Evolutionary conservation across 139 green algal species (phyloP).

Genomic region (Chlorella sp.): DNA sequence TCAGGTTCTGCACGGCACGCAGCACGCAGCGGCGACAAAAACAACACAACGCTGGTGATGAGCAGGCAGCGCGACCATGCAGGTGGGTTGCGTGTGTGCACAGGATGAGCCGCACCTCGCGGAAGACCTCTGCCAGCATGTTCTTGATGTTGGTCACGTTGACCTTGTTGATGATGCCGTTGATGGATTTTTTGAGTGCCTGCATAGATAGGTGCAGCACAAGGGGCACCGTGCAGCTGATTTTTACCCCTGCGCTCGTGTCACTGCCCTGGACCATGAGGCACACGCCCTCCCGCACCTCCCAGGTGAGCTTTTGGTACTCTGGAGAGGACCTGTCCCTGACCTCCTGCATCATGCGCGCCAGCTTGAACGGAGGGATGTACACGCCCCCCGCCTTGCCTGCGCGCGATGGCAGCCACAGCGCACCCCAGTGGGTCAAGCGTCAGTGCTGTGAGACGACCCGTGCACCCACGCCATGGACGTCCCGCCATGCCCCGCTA

Average conservation of each 20-base stretch:
- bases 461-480: no score
- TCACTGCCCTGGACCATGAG: neutral
- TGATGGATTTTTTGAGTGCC: conserved; percentile 75
- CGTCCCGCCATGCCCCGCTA: no score
- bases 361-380: conserved; percentile 96
- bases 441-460: no score
- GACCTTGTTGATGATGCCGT: conserved; percentile 98
- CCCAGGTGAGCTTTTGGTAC: conserved; percentile 92
- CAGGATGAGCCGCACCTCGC: conserved; percentile 72
- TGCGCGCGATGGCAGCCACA: no score
- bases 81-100: no score
- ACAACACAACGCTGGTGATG: no score
- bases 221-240: neutral
- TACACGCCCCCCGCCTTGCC: conserved; percentile 86
- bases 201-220: neutral
- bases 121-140: conserved; percentile 91
- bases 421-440: no score
- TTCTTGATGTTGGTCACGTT: conserved; percentile 91
- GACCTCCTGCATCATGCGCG: conserved; percentile 82
- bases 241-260: neutral
- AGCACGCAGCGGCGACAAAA: conserved; percentile 26
- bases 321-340: conserved; percentile 51
- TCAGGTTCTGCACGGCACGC: conserved; percentile 70
- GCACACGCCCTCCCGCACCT: conserved; percentile 35
- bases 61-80: no score